Base-by-base conservation (phyloP, 495 filamentous ascomycete species). In the Talaromyces nanjingensis region DNA sequence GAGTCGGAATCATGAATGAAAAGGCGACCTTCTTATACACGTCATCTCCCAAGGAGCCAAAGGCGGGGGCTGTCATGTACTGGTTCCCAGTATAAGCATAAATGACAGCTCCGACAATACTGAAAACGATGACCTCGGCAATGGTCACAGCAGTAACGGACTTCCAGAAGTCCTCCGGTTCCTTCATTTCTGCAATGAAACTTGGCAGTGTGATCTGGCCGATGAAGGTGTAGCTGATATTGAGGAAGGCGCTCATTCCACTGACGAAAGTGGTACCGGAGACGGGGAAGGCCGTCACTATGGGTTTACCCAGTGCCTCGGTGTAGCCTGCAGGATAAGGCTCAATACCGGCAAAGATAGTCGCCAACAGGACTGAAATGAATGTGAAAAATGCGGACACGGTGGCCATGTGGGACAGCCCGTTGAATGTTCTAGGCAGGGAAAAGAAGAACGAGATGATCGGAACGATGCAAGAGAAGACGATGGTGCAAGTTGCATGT, bases 161-260 rank as follows among this genome's bases (percentile, higher is more conserved):
- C 74, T 96, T 96, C 70, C 90, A 91, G 72, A 96, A 96, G 66
- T 96, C 91, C 63, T 81, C 82, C 0, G 91, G 91, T 39, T 94
- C 83, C 70, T 85, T 87, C 91, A 96, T 96, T 72, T 96, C 91
- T 4, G 91, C 91, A 66, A 96, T 96, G 78, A 96, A 96, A 68
- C 87, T 90, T 2, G 91, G 91, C 25, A 96, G 79, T 0, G 91
- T 96, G 72, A 96, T 96, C 71, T 96, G 91, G 4, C 91, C 91
- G 66, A 96, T 94, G 74, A 96, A 94, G 6, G 91, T 96, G 73
- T 94, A 96, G 74, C 84, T 86, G 70, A 96, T 96, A 73, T 96
- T 96, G 66, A 96, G 76, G 76, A 94, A 94, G 2, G 91, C 91
- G 57, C 83, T 91, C 75, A 93, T 83, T 7, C 88, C 91, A 5